Percentiles rank a stretch among this genome's conserved stretches.
Conservation (phyloP, 192 early-diverging fungal species). For the Coemansia sp. region DNA sequence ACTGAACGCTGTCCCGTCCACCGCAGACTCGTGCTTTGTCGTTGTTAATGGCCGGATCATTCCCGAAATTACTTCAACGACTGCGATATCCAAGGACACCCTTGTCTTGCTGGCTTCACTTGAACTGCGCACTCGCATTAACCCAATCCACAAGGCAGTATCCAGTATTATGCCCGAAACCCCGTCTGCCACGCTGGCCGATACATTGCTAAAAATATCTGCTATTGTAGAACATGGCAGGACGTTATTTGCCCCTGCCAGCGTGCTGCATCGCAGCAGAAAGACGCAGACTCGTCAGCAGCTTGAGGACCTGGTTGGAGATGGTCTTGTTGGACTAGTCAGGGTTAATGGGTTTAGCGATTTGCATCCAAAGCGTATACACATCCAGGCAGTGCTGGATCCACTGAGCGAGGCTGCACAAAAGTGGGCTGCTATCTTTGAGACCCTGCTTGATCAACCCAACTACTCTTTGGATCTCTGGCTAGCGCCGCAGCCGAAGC, state of each 20-base stretch:
- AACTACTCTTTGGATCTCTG: conserved; percentile 66
- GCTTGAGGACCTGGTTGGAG: conserved; percentile 15
- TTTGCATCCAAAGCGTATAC: conserved; percentile 19
- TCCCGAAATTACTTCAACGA: conserved; percentile 34
- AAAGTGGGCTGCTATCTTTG: conserved; percentile 70
- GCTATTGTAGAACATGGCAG: conserved; percentile 28
- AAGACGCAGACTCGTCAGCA: conserved; percentile 6
- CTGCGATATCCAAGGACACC: conserved; percentile 54
- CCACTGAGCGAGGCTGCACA: conserved; percentile 80
- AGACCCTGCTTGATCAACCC: conserved; percentile 61
- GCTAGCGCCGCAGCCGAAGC: conserved; percentile 57
- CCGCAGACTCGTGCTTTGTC: conserved; percentile 26
- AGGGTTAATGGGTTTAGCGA: conserved; percentile 5
- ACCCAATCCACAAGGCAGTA: conserved; percentile 21
- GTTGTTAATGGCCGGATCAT: conserved; percentile 67
- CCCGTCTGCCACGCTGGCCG: background rate
- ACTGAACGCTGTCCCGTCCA: conserved; percentile 15
- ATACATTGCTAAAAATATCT: conserved; percentile 15
- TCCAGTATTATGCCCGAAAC: conserved; percentile 6
- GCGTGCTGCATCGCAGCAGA: conserved; percentile 20
- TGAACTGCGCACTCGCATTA: conserved; percentile 58
- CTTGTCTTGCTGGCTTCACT: conserved; percentile 58
- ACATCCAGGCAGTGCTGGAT: conserved; percentile 63
- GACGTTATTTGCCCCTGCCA: conserved; percentile 7
- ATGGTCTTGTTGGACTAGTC: conserved; percentile 1